phyloP scores from a whole-genome alignment of 192 early-diverging fungal genomes.

The Diversispora epigaea region DNA sequence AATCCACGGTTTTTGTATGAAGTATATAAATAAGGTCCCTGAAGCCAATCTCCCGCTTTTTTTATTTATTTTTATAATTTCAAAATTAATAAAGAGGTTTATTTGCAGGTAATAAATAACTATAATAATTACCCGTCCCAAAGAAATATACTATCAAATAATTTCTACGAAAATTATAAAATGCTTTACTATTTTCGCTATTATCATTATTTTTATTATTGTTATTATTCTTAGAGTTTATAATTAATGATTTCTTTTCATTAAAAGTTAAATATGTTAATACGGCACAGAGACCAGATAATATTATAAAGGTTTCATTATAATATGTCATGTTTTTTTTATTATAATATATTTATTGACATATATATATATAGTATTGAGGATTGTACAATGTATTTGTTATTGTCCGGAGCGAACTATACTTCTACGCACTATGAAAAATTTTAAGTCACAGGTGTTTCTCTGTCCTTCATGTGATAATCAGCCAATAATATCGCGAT shows the following conservation, averaged over 20 bases:
- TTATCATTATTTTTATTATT: no score
- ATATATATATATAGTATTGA: no score
- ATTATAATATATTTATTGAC: no score
- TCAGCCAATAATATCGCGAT: no score
- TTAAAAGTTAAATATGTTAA: not conserved
- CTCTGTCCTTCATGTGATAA: no score
- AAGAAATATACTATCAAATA: conserved; percentile 39
- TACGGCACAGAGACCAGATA: not conserved
- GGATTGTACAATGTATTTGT: no score
- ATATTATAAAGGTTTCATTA: not conserved
- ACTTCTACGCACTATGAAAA: no score
- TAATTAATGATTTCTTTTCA: not conserved
- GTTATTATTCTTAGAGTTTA: not conserved
- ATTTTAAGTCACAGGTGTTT: no score
- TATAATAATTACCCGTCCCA: conserved; percentile 37
- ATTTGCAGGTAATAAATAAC: not conserved
- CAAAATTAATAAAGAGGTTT: not conserved
- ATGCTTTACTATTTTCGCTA: conserved; percentile 4
- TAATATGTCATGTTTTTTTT: not conserved
- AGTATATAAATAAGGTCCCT: conserved; percentile 66
- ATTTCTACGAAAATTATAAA: conserved; percentile 20
- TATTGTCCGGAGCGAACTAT: no score
- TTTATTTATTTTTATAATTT: conserved; percentile 1
- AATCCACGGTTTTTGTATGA: conserved; percentile 64
- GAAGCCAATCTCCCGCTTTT: conserved; percentile 53